Percentiles rank a stretch among this genome's conserved stretches.
phyloP scores from a whole-genome alignment of 352 stramenopile genomes.

The Pythium brachiatum region DNA sequence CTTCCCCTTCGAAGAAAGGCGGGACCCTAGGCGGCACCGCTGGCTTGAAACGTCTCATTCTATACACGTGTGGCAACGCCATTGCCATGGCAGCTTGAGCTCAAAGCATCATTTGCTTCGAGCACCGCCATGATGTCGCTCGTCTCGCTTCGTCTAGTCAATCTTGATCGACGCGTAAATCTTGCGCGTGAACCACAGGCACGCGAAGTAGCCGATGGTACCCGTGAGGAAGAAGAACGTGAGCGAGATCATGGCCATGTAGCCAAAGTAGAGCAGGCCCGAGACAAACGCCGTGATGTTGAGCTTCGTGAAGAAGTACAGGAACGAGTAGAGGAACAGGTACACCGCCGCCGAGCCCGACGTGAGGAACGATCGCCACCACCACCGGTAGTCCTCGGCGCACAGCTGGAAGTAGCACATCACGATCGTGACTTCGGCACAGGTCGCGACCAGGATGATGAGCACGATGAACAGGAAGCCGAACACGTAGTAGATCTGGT shows the following conservation, averaged over 20 bases:
- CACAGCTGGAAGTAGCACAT: constrained; percentile 99
- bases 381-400: constrained; percentile 99
- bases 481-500: constrained; percentile 99
- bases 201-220: constrained; percentile 96
- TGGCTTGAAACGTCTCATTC: constrained; percentile 18
- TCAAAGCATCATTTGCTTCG: constrained; percentile 1
- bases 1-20: constrained; percentile 19
- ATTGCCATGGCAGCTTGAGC: not conserved
- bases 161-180: constrained; percentile 98
- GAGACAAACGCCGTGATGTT: constrained; percentile 95
- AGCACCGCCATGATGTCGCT: not conserved
- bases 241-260: constrained; percentile 98
- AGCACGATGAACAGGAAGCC: constrained; percentile 99
- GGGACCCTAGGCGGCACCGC: not conserved
- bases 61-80: constrained; percentile 14
- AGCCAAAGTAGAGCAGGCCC: constrained; percentile 98
- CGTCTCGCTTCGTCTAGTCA: constrained; percentile 57
- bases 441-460: constrained; percentile 97
- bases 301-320: constrained; percentile 98
- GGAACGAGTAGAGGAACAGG: constrained; percentile 98
- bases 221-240: constrained; percentile 97
- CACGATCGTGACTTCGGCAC: constrained; percentile 98
- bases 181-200: constrained; percentile 98
- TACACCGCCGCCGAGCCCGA: constrained; percentile 96
- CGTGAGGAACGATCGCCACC: constrained; percentile 96